phyloP scores from a whole-genome alignment of 2,329 filamentous ascomycete species.

The Lojkania enalia region DNA sequence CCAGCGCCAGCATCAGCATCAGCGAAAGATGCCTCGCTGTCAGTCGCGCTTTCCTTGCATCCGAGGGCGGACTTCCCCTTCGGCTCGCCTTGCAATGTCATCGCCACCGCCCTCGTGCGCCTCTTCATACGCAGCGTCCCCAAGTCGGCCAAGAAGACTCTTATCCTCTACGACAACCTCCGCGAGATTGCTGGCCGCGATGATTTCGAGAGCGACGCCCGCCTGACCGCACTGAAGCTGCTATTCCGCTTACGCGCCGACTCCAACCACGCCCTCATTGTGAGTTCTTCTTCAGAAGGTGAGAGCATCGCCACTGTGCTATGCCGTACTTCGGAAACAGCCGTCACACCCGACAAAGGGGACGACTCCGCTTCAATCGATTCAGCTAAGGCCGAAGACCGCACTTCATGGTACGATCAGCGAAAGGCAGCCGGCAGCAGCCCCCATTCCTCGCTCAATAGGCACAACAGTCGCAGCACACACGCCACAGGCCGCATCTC shows the following conservation, averaged over 20 bases:
- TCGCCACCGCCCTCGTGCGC: slow-evolving; percentile 70
- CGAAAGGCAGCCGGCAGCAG: slow-evolving; percentile 35
- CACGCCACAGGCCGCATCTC: slow-evolving; percentile 31
- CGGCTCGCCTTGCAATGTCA: slow-evolving; percentile 68
- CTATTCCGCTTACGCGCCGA: slow-evolving; percentile 84
- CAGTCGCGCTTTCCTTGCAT: slow-evolving; percentile 4
- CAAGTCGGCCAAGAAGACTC: slow-evolving; percentile 65
- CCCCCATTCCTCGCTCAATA: slow-evolving; percentile 38
- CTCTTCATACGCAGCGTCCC: slow-evolving; percentile 78
- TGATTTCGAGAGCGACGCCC: slow-evolving; percentile 40
- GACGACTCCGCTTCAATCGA: slow-evolving; percentile 43
- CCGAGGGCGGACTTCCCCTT: slow-evolving; percentile 18
- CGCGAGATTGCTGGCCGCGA: slow-evolving; percentile 37
- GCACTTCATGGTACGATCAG: slow-evolving; percentile 33
- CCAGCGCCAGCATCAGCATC: slow-evolving; percentile 18
- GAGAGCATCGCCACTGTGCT: slow-evolving; percentile 72
- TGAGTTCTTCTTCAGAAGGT: slow-evolving; percentile 71
- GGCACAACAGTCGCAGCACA: slow-evolving; percentile 30
- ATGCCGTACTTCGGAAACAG: slow-evolving; percentile 63
- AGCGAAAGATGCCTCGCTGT: not conserved
- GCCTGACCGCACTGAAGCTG: slow-evolving; percentile 43
- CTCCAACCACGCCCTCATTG: slow-evolving; percentile 73
- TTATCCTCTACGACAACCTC: slow-evolving; percentile 47
- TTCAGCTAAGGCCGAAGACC: slow-evolving; percentile 30
- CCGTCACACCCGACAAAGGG: slow-evolving; percentile 48